Evolutionary conservation across 208 protist species (phyloP), one percentile per base, ranked within the genome.

Genomic region (Phytomonas serpens): DNA sequence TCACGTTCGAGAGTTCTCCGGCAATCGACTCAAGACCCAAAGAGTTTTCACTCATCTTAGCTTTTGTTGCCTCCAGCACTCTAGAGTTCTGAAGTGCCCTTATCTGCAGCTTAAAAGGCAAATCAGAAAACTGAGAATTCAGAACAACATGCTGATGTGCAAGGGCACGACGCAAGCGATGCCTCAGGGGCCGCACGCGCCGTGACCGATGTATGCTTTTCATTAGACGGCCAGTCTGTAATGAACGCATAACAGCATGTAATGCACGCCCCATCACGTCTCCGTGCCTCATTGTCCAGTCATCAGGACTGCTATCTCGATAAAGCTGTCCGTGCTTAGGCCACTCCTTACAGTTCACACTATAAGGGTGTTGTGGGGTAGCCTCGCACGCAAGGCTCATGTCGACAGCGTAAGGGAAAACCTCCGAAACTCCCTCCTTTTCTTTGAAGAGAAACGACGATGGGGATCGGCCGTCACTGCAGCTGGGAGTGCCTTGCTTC

Each of bases 41-140:
- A 57, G 13, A 5, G 10, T 57, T 57, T 27, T 57, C 19, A 57
- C 47, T 57, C 47, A 23, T 4, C 23, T 1, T 57, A 57, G 19
- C 47, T 6, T 23, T 27, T 57, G 23, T 1, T 9, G 47, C 5
- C 27, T 57, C 42, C 29, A 64, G 31, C 13, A 42, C 68, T 61
- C 31, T 36, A 11, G 67, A 10, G 40, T 74, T 69, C 72, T 80
- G 76, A 68, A 83, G 74, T 2, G 76, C 72, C 63, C 70, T 32
- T 10, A 83, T 69, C 69, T 83, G 79, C 2, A 76, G 19, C 64
- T 75, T 75, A 4, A 77, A 19, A 42, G 75, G 61, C 23, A 83
- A 6, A 32, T 23, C 23, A 11, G 61, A 31, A 40, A 70, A 68
- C 64, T 82, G 78, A 19, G 77, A 47, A 42, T 80, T 68, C 11